These are phyloP conservation scores for Ordospora pajunii DNA, from an alignment of 371 early-diverging fungal genomes.

Conservation along the genomic window DNA sequence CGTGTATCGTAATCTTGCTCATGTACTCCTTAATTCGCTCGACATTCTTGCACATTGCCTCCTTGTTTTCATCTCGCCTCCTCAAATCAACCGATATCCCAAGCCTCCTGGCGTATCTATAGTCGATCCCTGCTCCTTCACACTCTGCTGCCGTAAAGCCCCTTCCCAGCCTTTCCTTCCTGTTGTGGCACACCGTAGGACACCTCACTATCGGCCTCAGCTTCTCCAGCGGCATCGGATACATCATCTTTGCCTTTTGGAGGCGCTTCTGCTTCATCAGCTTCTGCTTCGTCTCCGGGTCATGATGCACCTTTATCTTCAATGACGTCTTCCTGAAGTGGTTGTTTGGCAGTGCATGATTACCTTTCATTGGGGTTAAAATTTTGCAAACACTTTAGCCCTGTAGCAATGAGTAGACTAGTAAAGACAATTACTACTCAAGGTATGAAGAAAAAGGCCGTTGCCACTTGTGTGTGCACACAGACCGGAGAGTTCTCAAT, in stretches of 20 bases:
- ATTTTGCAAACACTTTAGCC: conserved; percentile 48
- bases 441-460: conserved; percentile 83
- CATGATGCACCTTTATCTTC: conserved; percentile 95
- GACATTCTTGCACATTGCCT: conserved; percentile 82
- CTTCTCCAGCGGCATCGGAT: conserved; percentile 89
- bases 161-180: conserved; percentile 86
- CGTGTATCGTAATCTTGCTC: conserved; percentile 50
- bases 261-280: conserved; percentile 74
- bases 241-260: conserved; percentile 84
- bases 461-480: conserved; percentile 94
- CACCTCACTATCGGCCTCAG: conserved; percentile 92
- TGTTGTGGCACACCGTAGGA: conserved; percentile 95
- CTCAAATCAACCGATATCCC: conserved; percentile 96
- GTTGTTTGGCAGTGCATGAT: conserved; percentile 88
- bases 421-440: conserved; percentile 48
- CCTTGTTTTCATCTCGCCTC: conserved; percentile 86
- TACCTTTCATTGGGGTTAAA: conserved; percentile 66
- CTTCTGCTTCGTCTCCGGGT: conserved; percentile 89
- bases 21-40: conserved; percentile 89
- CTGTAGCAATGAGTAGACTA: conserved; percentile 25
- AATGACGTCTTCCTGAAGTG: conserved; percentile 98
- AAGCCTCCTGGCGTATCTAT: conserved; percentile 82
- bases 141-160: conserved; percentile 97
- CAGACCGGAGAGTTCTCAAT: conserved; percentile 79
- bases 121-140: conserved; percentile 81